Evolutionary conservation across 202 grass and related monocot species (phyloP).

Genomic region (Carex arenaria): DNA sequence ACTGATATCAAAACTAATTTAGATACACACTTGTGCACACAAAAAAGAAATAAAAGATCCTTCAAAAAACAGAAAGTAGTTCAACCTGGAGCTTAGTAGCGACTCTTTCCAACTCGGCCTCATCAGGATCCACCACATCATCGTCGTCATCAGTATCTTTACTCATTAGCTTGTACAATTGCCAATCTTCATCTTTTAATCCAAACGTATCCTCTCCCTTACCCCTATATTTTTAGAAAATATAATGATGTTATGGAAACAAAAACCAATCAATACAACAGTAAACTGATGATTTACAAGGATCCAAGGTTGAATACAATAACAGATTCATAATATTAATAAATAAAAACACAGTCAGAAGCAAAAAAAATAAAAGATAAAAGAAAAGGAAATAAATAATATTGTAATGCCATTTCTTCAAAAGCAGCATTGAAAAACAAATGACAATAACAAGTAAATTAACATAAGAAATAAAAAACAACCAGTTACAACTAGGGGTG

Average conservation of each 20-base stretch:
- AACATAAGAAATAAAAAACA: background rate
- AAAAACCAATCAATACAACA: background rate
- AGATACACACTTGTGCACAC: background rate
- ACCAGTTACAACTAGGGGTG: background rate
- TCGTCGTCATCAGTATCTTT: conserved; percentile 78
- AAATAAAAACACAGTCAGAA: background rate
- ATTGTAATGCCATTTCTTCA: background rate
- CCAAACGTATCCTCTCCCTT: conserved; percentile 99
- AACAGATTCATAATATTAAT: background rate
- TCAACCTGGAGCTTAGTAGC: conserved; percentile 75
- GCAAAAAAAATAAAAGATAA: background rate
- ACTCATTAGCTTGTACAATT: conserved; percentile 98
- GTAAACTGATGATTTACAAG: background rate
- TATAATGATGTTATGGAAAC: background rate
- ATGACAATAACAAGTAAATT: background rate
- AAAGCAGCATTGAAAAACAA: background rate
- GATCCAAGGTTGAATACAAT: background rate
- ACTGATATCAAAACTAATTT: background rate
- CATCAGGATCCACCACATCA: conserved; percentile 66
- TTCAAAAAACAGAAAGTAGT: background rate
- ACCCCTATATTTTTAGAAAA: conserved; percentile 26
- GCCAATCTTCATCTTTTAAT: conserved; percentile 85
- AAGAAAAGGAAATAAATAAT: background rate
- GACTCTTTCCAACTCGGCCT: conserved; percentile 70
- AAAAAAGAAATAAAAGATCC: background rate